Conservation (phyloP, 768 basidiomycete species). For the Sistotremastrum niveocremeum region DNA sequence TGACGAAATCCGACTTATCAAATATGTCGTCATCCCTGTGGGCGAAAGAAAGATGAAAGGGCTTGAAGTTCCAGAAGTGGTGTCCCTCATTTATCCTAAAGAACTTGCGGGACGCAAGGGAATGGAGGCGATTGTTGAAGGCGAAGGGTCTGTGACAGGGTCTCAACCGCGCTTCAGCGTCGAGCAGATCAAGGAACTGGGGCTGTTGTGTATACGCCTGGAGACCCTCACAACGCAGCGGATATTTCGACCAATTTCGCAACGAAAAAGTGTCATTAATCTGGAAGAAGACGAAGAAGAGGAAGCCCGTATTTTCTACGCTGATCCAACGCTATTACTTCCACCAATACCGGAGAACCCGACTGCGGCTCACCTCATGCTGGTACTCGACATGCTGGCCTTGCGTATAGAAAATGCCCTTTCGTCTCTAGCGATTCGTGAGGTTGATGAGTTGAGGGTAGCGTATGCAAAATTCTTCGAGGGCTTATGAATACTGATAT, state of each 20-base stretch:
- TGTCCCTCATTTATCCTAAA: constrained; percentile 75
- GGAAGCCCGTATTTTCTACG: constrained; percentile 30
- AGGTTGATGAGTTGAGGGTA: no score
- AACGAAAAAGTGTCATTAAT: constrained; percentile 32
- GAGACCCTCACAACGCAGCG: constrained; percentile 60
- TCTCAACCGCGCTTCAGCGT: constrained; percentile 54
- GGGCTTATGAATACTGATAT: no score
- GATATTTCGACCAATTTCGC: constrained; percentile 36
- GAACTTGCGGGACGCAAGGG: constrained; percentile 60
- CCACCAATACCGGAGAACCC: constrained; percentile 59
- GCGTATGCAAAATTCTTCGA: no score
- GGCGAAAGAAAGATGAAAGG: constrained; percentile 94
- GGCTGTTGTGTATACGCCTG: constrained; percentile 58
- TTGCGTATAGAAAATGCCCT: constrained; percentile 67
- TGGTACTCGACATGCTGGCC: constrained; percentile 64
- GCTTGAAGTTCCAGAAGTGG: constrained; percentile 75
- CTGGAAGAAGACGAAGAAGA: constrained; percentile 18
- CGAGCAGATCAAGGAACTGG: constrained; percentile 64
- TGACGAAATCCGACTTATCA: constrained; percentile 62
- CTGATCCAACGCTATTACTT: constrained; percentile 48
- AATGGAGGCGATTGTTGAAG: constrained; percentile 26
- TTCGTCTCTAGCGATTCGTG: constrained; percentile 13
- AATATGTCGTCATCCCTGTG: constrained; percentile 54
- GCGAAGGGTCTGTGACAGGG: constrained; percentile 22
- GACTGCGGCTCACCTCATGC: constrained; percentile 57